A percentile compares a stretch with the other conserved stretches of the same genome.
Conservation (phyloP, 805 yeast species). For the Soucietia sequanensis region DNA sequence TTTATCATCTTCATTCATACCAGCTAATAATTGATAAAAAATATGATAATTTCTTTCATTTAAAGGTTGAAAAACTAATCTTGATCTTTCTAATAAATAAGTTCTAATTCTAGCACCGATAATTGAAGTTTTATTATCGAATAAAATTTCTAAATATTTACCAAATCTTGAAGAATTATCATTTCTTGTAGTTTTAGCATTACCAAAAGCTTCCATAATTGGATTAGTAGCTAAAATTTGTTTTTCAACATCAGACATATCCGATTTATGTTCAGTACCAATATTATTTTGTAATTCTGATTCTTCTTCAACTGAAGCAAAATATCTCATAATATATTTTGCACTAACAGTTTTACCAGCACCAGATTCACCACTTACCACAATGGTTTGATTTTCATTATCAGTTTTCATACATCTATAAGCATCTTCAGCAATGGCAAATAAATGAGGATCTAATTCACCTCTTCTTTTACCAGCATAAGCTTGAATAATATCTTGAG, state of each 20-base stretch:
- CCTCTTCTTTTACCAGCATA: slow-evolving; percentile 92
- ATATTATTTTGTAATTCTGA: slow-evolving; percentile 29
- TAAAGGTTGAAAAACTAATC: slow-evolving; percentile 89
- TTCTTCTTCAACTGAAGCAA: slow-evolving; percentile 82
- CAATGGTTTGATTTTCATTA: slow-evolving; percentile 86
- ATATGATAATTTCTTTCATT: slow-evolving; percentile 95
- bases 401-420: slow-evolving; percentile 91
- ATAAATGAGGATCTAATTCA: slow-evolving; percentile 93
- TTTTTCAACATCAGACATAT: slow-evolving; percentile 88
- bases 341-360: slow-evolving; percentile 99
- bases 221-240: slow-evolving; percentile 97
- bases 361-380: slow-evolving; percentile 97
- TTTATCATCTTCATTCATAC: slow-evolving; percentile 58
- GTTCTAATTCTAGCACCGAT: slow-evolving; percentile 95
- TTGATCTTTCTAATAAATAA: slow-evolving; percentile 86
- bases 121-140: slow-evolving; percentile 70
- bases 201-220: slow-evolving; percentile 97
- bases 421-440: slow-evolving; percentile 98
- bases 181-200: slow-evolving; percentile 95
- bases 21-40: slow-evolving; percentile 84
- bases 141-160: slow-evolving; percentile 88
- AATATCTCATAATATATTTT: slow-evolving; percentile 94
- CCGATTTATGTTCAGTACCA: slow-evolving; percentile 43
- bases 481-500: slow-evolving; percentile 90
- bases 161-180: slow-evolving; percentile 98